These are phyloP conservation scores for Komagataella ulmi DNA, from an alignment of 805 yeast species.

Conservation along the genomic window DNA sequence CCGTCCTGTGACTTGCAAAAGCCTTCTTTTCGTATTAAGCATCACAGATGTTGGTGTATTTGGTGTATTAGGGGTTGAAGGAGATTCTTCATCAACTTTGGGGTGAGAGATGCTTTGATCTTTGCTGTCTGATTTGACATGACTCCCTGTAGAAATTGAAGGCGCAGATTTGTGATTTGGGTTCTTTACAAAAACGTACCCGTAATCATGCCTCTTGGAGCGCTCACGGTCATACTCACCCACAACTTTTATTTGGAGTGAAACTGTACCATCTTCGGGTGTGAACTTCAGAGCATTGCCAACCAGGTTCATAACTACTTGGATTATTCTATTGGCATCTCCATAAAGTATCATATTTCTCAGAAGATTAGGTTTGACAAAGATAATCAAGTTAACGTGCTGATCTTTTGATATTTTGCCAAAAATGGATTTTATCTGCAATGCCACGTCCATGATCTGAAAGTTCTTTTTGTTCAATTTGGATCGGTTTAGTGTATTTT, in stretches of 20 bases:
- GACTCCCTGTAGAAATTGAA: constrained; percentile 1
- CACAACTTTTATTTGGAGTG: constrained; percentile 43
- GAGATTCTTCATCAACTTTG: not conserved
- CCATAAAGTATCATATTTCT: constrained; percentile 64
- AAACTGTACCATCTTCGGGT: constrained; percentile 75
- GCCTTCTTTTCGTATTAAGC: not conserved
- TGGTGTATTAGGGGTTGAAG: not conserved
- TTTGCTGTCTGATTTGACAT: not conserved
- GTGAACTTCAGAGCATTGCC: constrained; percentile 88
- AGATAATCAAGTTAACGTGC: constrained; percentile 52
- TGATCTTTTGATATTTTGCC: constrained; percentile 69
- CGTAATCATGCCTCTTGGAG: constrained; percentile 27
- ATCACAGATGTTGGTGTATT: not conserved
- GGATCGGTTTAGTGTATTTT: constrained; percentile 74
- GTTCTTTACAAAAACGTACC: constrained; percentile 29
- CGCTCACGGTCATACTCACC: constrained; percentile 56
- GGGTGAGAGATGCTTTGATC: not conserved
- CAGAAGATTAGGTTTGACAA: constrained; percentile 44
- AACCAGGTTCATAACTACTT: constrained; percentile 84
- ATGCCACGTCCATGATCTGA: constrained; percentile 64
- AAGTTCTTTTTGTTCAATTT: constrained; percentile 77
- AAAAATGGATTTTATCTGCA: constrained; percentile 79
- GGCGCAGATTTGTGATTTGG: not conserved
- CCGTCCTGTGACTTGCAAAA: not conserved
- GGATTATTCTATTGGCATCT: constrained; percentile 82